A percentile compares a stretch with the other conserved stretches of the same genome.
Evolutionary conservation across 192 early-diverging fungal genomes (phyloP).

Genomic region (Helicostylum pulchrum): DNA sequence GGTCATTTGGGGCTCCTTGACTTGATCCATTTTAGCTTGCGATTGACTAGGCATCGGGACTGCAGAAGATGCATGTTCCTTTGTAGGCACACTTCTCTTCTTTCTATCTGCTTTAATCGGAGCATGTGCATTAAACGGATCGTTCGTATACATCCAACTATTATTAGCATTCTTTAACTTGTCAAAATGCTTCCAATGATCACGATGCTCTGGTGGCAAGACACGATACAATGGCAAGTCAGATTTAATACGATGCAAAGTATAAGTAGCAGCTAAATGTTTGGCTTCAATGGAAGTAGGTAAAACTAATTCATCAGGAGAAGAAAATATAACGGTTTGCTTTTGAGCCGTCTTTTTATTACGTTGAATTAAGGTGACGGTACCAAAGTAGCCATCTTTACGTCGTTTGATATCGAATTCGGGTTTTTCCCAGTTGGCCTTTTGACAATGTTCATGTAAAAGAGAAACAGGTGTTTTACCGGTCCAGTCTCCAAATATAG

Average conservation of each 20-base stretch:
- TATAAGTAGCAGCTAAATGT: slow-evolving; percentile 75
- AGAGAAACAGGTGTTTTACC: slow-evolving; percentile 81
- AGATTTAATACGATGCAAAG: slow-evolving; percentile 71
- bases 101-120: slow-evolving; percentile 33
- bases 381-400: slow-evolving; percentile 40
- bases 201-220: slow-evolving; percentile 70
- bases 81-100: slow-evolving; percentile 17
- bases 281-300: slow-evolving; percentile 57
- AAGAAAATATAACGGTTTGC: slow-evolving; percentile 44
- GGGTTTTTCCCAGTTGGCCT: slow-evolving; percentile 69
- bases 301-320: slow-evolving; percentile 43
- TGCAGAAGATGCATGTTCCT: slow-evolving; percentile 22
- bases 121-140: slow-evolving; percentile 73
- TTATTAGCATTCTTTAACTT: slow-evolving; percentile 43
- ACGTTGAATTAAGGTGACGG: slow-evolving; percentile 52
- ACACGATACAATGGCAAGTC: slow-evolving; percentile 66
- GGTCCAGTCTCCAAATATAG: slow-evolving; percentile 76
- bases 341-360: slow-evolving; percentile 57
- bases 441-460: slow-evolving; percentile 78
- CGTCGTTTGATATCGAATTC: slow-evolving; percentile 51
- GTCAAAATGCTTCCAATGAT: slow-evolving; percentile 72
- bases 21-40: slow-evolving; percentile 35
- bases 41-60: slow-evolving; percentile 32
- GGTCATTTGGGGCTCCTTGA: slow-evolving; percentile 32
- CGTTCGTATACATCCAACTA: slow-evolving; percentile 62